These are phyloP conservation scores for Flaveria sonorensis DNA, from an alignment of 129 eudicot genomes.

Conservation along the genomic window DNA sequence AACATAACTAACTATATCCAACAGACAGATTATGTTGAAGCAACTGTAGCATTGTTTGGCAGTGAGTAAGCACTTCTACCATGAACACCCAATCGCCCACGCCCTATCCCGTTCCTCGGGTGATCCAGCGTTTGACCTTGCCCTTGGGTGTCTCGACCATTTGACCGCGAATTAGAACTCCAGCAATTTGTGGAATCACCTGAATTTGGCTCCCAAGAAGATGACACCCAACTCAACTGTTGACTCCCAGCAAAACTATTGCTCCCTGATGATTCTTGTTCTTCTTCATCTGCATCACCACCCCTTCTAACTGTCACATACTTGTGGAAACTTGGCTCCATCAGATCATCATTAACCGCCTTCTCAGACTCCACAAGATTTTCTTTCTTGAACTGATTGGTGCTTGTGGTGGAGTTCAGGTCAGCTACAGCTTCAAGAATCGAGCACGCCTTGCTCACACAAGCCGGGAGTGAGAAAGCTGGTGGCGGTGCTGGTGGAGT, in stretches of 20 bases:
- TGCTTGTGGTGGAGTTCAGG: slow-evolving; percentile 47
- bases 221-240: slow-evolving; percentile 57
- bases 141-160: not conserved
- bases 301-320: slow-evolving; percentile 84
- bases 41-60: slow-evolving; percentile 36
- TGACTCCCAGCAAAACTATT: slow-evolving; percentile 71
- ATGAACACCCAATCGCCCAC: slow-evolving; percentile 34
- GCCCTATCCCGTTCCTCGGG: slow-evolving; percentile 38
- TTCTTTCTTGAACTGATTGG: slow-evolving; percentile 40
- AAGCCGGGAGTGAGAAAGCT: slow-evolving; percentile 60
- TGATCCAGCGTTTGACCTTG: slow-evolving; percentile 23
- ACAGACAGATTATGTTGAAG: slow-evolving; percentile 24
- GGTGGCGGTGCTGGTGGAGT: slow-evolving; percentile 17
- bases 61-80: slow-evolving; percentile 42
- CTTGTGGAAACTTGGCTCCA: slow-evolving; percentile 83
- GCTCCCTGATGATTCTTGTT: slow-evolving; percentile 89
- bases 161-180: slow-evolving; percentile 35
- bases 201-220: slow-evolving; percentile 90
- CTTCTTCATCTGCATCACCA: slow-evolving; percentile 60
- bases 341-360: slow-evolving; percentile 58
- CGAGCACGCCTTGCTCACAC: slow-evolving; percentile 77
- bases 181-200: slow-evolving; percentile 75
- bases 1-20: not conserved
- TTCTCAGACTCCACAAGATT: slow-evolving; percentile 62
- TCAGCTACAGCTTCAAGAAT: slow-evolving; percentile 96